These are phyloP conservation scores for Davidsoniella eucalypti DNA, from an alignment of 2,329 filamentous ascomycete species.

Conservation along the genomic window DNA sequence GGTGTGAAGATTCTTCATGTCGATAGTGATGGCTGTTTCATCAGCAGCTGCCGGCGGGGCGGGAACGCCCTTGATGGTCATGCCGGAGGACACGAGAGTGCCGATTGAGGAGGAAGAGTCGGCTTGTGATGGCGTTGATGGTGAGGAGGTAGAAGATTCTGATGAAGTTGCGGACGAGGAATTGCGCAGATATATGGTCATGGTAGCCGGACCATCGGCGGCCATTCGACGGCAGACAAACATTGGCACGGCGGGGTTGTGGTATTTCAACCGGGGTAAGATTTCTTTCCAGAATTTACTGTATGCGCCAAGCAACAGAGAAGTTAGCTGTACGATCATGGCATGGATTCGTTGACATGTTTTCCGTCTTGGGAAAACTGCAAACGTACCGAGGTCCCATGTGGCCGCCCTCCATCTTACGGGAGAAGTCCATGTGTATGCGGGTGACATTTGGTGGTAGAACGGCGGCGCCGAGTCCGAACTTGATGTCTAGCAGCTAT, in stretches of 20 bases:
- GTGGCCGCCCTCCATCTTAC: constrained; percentile 46
- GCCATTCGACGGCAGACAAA: constrained; percentile 54
- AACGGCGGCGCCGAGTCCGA: constrained; percentile 68
- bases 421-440: constrained; percentile 59
- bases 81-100: constrained; percentile 26
- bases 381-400: constrained; percentile 50
- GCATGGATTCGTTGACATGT: neutral
- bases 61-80: constrained; percentile 25
- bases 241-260: constrained; percentile 78
- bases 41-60: constrained; percentile 31
- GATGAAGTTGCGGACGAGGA: constrained; percentile 15
- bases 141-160: neutral
- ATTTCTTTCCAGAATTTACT: constrained; percentile 81
- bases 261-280: constrained; percentile 78
- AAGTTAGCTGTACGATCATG: constrained; percentile 10
- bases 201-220: constrained; percentile 37
- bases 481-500: constrained; percentile 57
- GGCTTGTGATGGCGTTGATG: constrained; percentile 14
- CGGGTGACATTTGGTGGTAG: constrained; percentile 60
- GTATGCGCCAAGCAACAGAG: neutral
- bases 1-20: constrained; percentile 47
- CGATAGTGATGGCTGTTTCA: constrained; percentile 36
- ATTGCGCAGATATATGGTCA: constrained; percentile 49
- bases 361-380: constrained; percentile 14
- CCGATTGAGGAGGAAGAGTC: constrained; percentile 23